These are phyloP conservation scores for Hyparrhenia diplandra DNA, from an alignment of 176 grass and related monocot species.

Conservation along the genomic window DNA sequence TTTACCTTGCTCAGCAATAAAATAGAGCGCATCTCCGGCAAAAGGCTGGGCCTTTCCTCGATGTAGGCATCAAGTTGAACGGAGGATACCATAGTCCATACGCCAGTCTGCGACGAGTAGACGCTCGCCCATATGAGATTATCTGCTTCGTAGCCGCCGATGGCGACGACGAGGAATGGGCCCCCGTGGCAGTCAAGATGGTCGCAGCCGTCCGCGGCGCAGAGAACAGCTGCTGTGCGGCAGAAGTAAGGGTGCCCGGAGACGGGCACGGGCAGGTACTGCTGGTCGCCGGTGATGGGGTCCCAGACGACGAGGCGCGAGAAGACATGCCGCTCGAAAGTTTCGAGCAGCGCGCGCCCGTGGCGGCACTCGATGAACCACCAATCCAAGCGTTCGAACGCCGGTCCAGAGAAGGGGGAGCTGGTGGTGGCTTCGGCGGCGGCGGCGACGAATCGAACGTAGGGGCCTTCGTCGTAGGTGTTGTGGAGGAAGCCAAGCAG, in stretches of 20 bases:
- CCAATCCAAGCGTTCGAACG: background rate
- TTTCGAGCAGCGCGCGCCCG: too few relatives aligned
- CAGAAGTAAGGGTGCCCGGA: too few relatives aligned
- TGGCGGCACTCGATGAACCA: slow-evolving; percentile 3
- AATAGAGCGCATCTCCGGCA: background rate
- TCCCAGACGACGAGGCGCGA: background rate
- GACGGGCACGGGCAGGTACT: background rate
- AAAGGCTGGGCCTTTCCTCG: background rate
- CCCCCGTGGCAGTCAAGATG: slow-evolving; percentile 14
- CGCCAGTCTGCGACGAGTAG: background rate
- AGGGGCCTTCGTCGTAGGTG: background rate
- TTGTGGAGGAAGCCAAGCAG: slow-evolving; percentile 6
- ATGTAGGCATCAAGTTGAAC: background rate
- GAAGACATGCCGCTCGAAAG: too few relatives aligned
- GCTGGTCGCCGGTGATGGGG: slow-evolving; percentile 1
- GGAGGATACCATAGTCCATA: background rate
- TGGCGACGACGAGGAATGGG: background rate
- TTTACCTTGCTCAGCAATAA: background rate
- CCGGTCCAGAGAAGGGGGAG: background rate
- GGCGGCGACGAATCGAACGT: background rate
- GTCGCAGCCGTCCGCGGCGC: background rate
- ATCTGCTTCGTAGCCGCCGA: background rate
- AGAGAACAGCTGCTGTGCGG: slow-evolving; percentile 5
- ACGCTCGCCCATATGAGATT: background rate
- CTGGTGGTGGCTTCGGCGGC: background rate